Evolutionary conservation across 2,329 filamentous ascomycete species (phyloP).

Genomic region (Colletotrichum lindemuthianum): DNA sequence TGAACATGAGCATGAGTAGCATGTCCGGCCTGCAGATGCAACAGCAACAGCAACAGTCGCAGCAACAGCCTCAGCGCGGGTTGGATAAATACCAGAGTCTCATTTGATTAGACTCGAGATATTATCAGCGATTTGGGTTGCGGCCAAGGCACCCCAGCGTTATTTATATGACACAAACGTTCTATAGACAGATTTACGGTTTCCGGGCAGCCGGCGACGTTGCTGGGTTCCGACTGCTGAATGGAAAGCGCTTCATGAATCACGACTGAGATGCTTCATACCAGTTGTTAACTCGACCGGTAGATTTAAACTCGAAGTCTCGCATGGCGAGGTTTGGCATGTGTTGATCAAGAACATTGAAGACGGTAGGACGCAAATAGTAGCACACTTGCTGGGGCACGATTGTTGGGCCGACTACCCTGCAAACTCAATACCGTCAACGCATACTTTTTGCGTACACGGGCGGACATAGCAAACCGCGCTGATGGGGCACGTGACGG

Average conservation of each 20-base stretch:
- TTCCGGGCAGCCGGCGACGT: not conserved
- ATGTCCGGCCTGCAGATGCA: conserved; percentile 39
- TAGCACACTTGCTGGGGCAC: not conserved
- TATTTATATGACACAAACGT: conserved; percentile 17
- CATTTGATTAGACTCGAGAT: conserved; percentile 50
- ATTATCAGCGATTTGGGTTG: conserved; percentile 1
- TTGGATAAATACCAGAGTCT: conserved; percentile 77
- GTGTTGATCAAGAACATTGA: too few species aligned
- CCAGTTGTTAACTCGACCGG: not conserved
- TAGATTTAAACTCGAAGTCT: not conserved
- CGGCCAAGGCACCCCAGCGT: conserved; percentile 17
- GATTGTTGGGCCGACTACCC: conserved; percentile 21
- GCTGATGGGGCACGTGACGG: conserved; percentile 20
- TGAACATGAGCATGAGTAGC: conserved; percentile 40
- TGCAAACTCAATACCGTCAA: conserved; percentile 14
- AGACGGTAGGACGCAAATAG: conserved; percentile 16
- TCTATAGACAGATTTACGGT: conserved; percentile 8
- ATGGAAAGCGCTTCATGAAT: not conserved
- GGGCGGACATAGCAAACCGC: conserved; percentile 16
- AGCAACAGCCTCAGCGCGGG: conserved; percentile 57
- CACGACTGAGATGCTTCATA: not conserved
- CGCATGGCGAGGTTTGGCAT: too few species aligned
- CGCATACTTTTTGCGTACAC: conserved; percentile 1
- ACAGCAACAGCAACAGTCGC: conserved; percentile 45
- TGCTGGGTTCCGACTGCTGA: not conserved